phyloP scores from a whole-genome alignment of 2,329 filamentous ascomycete genomes.

The Epichloe amarillans region DNA sequence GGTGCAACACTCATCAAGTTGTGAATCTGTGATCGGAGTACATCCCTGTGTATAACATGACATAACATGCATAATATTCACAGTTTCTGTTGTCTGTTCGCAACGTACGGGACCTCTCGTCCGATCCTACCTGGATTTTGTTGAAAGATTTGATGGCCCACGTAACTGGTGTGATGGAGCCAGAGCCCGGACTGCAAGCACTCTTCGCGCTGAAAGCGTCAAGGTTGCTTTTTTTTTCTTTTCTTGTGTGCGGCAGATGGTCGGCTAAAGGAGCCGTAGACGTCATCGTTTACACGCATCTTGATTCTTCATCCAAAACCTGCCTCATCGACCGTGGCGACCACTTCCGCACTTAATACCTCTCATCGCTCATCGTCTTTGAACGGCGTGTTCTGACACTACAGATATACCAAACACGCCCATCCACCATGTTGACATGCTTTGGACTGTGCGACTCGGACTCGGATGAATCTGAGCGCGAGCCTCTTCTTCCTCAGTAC shows the following conservation, averaged over 20 bases:
- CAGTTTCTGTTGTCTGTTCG: too few relatives aligned
- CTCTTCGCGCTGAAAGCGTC: not conserved
- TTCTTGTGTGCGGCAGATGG: not conserved
- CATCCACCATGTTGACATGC: constrained; percentile 43
- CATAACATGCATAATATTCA: too few relatives aligned
- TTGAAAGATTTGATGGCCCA: too few relatives aligned
- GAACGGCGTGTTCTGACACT: too few relatives aligned
- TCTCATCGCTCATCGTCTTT: not conserved
- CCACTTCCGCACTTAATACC: not conserved
- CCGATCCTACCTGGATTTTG: too few relatives aligned
- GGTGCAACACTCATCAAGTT: too few relatives aligned
- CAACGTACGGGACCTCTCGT: too few relatives aligned
- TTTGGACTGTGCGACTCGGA: constrained; percentile 41
- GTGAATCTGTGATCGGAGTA: too few relatives aligned
- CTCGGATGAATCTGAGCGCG: constrained; percentile 41
- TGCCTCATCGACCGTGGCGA: not conserved
- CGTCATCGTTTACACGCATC: constrained; percentile 1
- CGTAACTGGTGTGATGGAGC: too few relatives aligned
- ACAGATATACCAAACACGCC: not conserved
- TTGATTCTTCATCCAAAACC: not conserved
- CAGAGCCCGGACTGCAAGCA: not conserved
- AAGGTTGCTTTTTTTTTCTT: too few relatives aligned
- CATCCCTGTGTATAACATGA: too few relatives aligned
- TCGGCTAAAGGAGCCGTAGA: not conserved
- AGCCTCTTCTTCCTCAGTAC: constrained; percentile 74